phyloP scores from a whole-genome alignment of 768 basidiomycete genomes.

The Tulasnella sp. region DNA sequence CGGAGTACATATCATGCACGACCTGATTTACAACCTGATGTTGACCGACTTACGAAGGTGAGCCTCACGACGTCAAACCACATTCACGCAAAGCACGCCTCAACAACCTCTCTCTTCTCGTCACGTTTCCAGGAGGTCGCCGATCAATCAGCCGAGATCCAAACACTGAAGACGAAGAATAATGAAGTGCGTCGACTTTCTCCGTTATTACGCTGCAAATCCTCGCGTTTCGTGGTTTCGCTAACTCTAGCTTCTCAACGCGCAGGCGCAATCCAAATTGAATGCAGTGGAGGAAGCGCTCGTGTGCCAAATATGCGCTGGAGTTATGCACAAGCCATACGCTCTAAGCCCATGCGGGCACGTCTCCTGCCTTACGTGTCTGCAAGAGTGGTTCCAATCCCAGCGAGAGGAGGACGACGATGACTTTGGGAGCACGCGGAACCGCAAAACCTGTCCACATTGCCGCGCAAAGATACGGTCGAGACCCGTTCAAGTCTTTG shows the following conservation, averaged over 20 bases:
- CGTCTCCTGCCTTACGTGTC: constrained; percentile 1
- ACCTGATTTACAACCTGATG: background rate
- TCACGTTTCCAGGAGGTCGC: background rate
- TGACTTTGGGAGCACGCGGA: background rate
- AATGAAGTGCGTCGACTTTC: background rate
- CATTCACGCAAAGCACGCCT: background rate
- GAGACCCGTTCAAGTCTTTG: background rate
- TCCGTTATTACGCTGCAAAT: too few species aligned
- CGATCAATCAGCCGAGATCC: background rate
- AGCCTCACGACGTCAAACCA: background rate
- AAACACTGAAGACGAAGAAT: background rate
- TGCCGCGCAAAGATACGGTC: constrained; percentile 5
- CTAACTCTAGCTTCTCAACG: background rate
- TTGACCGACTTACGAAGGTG: background rate
- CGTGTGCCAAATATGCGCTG: background rate
- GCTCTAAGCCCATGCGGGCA: constrained; percentile 9
- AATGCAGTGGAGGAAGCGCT: background rate
- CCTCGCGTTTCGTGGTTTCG: background rate
- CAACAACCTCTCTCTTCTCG: background rate
- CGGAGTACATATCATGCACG: background rate
- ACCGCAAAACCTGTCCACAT: constrained; percentile 7
- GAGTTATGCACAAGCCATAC: background rate
- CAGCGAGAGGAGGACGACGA: background rate
- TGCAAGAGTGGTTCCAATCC: background rate
- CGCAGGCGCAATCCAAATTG: background rate